Evolutionary conservation across 1,284 basidiomycete genomes (phyloP), one percentile per base, ranked within the genome.

Genomic region (Ustilago trichophora): DNA sequence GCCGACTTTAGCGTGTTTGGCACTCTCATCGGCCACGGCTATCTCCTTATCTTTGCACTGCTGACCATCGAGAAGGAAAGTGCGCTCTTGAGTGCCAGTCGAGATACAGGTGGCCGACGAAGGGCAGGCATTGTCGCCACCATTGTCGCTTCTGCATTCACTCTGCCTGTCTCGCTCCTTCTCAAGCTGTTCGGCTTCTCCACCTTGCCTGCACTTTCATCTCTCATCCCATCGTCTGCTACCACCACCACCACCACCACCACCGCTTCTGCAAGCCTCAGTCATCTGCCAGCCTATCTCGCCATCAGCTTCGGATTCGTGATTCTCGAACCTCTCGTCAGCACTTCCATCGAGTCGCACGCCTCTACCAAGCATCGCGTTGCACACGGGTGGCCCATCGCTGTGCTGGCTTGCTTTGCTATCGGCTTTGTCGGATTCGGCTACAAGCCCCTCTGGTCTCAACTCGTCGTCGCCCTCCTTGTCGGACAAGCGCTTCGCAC

Each of bases 321-420:
- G 8, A 59, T 80, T 19, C 72, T 78, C 27, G 78, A 80, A 27
- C 71, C 73, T 11, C 56, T 80, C 10, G 64, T 80, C 32, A 63
- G 69, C 35, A 66, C 72, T 18, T 72, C 78, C 19, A 59, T 80
- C 15, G 76, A 80, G 40, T 53, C 73, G 8, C 78, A 80, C 38
- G 76, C 72, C 10, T 66, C 69, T 2, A 47, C 72, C 8, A 51
- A 67, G 21, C 55, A 72, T n/a, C 56, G 75, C 13, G 73, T 75
- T 1, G 48, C 53, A 6, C 77, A 80, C 27, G 78, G 73, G 11
- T 80, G 78, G 78, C 76, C 76, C 2, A 62, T 78, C 18, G 76
- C 70, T 4, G 65, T 77, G 5, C 54, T 75, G 10, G 72, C 72
- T 9, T 48, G 50, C 6, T 60, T 73, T 22, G 51, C 66, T 9